Conservation (phyloP, 805 yeast species). For the Wickerhamiella brachini region DNA sequence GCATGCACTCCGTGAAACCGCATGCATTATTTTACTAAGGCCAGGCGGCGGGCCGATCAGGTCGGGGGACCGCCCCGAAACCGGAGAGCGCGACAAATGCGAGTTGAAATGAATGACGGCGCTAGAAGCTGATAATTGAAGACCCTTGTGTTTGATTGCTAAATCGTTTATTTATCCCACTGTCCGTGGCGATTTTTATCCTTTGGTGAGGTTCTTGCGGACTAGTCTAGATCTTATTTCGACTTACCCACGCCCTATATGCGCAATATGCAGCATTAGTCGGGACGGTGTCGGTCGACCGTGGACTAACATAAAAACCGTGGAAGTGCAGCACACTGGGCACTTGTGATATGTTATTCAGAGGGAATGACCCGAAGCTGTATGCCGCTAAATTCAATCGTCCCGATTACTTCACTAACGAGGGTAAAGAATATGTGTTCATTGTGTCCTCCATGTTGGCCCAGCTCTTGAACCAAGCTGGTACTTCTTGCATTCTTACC, state of each 20-base stretch:
- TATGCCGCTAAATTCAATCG: slow-evolving; percentile 7
- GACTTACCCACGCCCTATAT: neutral
- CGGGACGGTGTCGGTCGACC: neutral
- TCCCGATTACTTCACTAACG: slow-evolving; percentile 10
- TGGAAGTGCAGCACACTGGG: neutral
- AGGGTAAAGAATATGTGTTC: slow-evolving; percentile 12
- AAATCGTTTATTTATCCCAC: too few species aligned
- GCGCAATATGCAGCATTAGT: neutral
- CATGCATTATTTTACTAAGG: neutral
- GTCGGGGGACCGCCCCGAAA: neutral
- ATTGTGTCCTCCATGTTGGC: slow-evolving; percentile 36
- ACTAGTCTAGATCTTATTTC: neutral
- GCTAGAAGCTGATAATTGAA: too few species aligned
- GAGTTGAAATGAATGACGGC: neutral
- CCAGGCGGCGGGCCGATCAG: neutral
- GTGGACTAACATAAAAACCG: neutral
- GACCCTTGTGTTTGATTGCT: too few species aligned
- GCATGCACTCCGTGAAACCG: neutral
- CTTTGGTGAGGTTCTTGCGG: neutral
- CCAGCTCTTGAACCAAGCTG: slow-evolving; percentile 42
- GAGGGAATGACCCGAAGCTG: neutral
- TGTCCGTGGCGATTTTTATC: too few species aligned
- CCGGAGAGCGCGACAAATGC: neutral
- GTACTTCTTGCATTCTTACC: slow-evolving; percentile 13
- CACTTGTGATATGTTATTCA: neutral